Evolutionary conservation across 2,329 filamentous ascomycete genomes (phyloP).

Genomic region (Curvularia lunata): DNA sequence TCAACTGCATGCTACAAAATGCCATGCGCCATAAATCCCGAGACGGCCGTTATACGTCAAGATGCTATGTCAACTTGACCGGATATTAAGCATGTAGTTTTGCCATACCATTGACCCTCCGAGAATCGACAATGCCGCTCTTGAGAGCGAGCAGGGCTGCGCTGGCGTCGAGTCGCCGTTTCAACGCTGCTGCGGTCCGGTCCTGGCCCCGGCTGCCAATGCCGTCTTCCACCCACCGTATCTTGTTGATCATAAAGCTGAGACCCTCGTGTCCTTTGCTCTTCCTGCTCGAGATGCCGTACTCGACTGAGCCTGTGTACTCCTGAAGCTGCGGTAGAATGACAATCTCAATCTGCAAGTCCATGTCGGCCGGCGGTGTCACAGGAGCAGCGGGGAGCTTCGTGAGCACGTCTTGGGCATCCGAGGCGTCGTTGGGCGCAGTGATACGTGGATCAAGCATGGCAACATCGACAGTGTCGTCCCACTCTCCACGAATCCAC

Average conservation of each 20-base stretch:
- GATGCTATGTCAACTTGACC: constrained; percentile 7
- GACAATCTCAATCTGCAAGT: constrained; percentile 85
- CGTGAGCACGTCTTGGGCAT: constrained; percentile 52
- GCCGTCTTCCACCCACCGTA: constrained; percentile 85
- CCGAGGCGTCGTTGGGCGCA: constrained; percentile 50
- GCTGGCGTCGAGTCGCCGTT: constrained; percentile 46
- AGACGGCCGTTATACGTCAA: constrained; percentile 24
- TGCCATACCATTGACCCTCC: constrained; percentile 34
- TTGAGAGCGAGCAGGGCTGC: constrained; percentile 43
- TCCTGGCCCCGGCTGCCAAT: constrained; percentile 50
- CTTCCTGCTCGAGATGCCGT: constrained; percentile 80
- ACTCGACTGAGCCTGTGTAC: constrained; percentile 76
- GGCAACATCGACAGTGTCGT: constrained; percentile 73
- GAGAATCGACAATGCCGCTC: constrained; percentile 34
- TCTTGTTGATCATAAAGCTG: constrained; percentile 81
- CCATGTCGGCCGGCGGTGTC: constrained; percentile 69
- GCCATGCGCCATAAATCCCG: constrained; percentile 15
- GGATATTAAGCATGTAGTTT: constrained; percentile 37
- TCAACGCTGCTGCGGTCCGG: constrained; percentile 46
- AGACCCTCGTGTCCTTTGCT: constrained; percentile 87
- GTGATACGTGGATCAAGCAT: constrained; percentile 66
- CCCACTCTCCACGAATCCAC: constrained; percentile 89
- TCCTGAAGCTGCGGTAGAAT: constrained; percentile 79
- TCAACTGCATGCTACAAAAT: constrained; percentile 32
- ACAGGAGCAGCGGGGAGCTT: constrained; percentile 62